Base-by-base conservation (phyloP, 2,329 filamentous ascomycete species). In the Fusarium sarcochroum region DNA sequence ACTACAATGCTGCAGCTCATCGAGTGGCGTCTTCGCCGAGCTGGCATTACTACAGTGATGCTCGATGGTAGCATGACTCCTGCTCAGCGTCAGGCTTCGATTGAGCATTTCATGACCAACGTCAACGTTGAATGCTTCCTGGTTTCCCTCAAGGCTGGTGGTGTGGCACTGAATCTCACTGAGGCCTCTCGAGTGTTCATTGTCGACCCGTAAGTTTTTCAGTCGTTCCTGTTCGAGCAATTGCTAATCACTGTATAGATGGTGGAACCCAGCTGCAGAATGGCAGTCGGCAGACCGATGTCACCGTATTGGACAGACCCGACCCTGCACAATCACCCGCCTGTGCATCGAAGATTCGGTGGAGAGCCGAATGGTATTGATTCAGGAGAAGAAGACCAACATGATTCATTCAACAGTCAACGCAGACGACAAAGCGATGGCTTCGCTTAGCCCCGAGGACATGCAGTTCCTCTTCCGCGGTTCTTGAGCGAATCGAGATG, bases 181-280 rank as follows among this genome's bases (percentile, higher is more conserved):
- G 96, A 99, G 79, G 96, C 96, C 1, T 97, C 93, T 3, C 87
- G 93, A 48, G 96, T 99, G 11, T 98, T 97, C 79, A 98, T 98
- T 64, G 90, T 98, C 60, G 96, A 99, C 75, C 96, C 96, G 85
- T 94, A 88, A 87, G 92, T 91, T 20, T 21, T 32, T 11, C 20
- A 7, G 51, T 6, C 37, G 14, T 34, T 8, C 15, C 0, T 41
- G 14, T 2, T 25, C 18, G 48, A 63, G 41, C 68, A 68, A 18
- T 44, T n/a, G 21, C 65, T 79, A 63, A 82, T 52, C 6, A 25
- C 61, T 32, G 65, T 35, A n/a, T 70, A 94, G 92, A 72, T 98
- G 96, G 96, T 99, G 96, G 96, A 98, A 98, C 73, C 96, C 96
- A n/a, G 94, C 94, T n/a, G 95, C 95, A 0, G 96, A 99, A 81